A percentile compares a stretch with the other conserved stretches of the same genome.
These are phyloP conservation scores for Sphagnum magellanicum DNA, from an alignment of 228 moss, liverwort and hornwort genomes.

Conservation along the genomic window DNA sequence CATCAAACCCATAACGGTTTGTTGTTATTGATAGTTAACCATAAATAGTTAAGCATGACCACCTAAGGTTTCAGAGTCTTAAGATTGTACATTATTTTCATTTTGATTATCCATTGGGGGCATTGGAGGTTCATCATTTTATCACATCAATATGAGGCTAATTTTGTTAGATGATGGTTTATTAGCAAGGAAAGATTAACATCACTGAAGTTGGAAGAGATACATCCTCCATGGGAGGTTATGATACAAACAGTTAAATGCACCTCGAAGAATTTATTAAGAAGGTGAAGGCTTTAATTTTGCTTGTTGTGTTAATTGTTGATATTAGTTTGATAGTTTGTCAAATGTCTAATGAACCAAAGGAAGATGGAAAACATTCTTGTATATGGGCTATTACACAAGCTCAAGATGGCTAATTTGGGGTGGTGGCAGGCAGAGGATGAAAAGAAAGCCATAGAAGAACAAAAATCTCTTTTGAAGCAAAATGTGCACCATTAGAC, in stretches of 20 bases:
- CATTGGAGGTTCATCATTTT: no score
- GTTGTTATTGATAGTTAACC: no score
- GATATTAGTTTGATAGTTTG: neutral
- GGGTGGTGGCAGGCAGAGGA: conserved; percentile 45
- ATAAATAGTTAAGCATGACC: no score
- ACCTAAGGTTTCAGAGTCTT: no score
- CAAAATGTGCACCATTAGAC: conserved; percentile 61
- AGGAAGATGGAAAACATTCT: no score
- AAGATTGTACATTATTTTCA: no score
- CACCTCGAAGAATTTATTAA: conserved; percentile 41
- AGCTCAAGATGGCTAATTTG: neutral
- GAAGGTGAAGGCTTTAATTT: conserved; percentile 51
- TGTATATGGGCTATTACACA: no score
- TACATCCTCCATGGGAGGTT: conserved; percentile 2
- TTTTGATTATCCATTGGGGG: no score
- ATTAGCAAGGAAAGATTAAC: conserved; percentile 18
- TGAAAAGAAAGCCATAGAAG: conserved; percentile 62
- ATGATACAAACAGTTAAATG: conserved; percentile 25
- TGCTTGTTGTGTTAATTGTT: neutral
- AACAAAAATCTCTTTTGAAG: conserved; percentile 66
- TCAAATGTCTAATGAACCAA: neutral
- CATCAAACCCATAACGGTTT: no score
- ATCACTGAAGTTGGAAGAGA: conserved; percentile 15
- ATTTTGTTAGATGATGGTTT: no score
- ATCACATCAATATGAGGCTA: no score